Evolutionary conservation across 257 asterid species (phyloP).

Genomic region (Nemophila menziesii): DNA sequence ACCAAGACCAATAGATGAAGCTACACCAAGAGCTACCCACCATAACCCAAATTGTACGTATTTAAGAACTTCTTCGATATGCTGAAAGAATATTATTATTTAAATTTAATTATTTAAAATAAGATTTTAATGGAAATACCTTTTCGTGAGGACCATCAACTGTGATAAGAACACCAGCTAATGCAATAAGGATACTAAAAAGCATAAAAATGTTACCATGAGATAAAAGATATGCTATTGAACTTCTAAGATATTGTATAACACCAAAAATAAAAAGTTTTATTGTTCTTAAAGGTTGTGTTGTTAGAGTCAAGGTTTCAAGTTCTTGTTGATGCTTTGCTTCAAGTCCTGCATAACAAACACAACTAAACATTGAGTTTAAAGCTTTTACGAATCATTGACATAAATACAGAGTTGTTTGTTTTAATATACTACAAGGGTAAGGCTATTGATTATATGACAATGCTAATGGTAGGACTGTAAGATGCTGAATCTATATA

Average conservation of each 20-base stretch:
- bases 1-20: constrained; percentile 97
- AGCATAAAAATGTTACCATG: constrained; percentile 43
- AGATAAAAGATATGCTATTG: constrained; percentile 47
- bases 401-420: too few species aligned
- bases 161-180: constrained; percentile 27
- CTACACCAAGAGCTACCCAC: constrained; percentile 97
- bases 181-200: constrained; percentile 20
- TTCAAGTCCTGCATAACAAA: constrained; percentile 39
- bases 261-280: constrained; percentile 50
- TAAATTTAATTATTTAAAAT: not conserved
- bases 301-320: constrained; percentile 44
- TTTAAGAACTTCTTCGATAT: constrained; percentile 52
- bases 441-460: not conserved
- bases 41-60: constrained; percentile 70
- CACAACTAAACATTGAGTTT: constrained; percentile 7
- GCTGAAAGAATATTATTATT: constrained; percentile 26
- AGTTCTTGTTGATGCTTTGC: constrained; percentile 49
- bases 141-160: constrained; percentile 63
- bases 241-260: constrained; percentile 36
- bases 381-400: too few species aligned
- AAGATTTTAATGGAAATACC: constrained; percentile 22
- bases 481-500: not conserved
- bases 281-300: constrained; percentile 64
- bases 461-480: not conserved
- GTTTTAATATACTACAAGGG: not conserved